Evolutionary conservation across 768 basidiomycete genomes (phyloP).

Genomic region (Termitomyces eurrhizus): DNA sequence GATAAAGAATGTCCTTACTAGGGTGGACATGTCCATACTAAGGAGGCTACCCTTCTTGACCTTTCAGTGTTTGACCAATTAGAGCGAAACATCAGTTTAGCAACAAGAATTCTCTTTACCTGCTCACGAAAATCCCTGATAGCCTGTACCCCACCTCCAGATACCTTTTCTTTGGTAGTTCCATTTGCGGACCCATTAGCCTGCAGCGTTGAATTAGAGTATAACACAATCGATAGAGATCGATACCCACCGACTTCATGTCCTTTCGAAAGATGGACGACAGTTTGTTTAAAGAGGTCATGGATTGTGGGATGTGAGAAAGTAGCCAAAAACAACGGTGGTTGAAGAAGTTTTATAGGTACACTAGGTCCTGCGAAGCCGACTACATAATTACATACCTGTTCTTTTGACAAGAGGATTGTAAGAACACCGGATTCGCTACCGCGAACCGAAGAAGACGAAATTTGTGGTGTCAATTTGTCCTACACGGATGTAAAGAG

Average conservation of each 20-base stretch:
- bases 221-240: background rate
- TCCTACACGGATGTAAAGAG: background rate
- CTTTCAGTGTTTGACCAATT: constrained; percentile 20
- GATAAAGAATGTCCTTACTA: constrained; percentile 30
- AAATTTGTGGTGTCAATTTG: constrained; percentile 4
- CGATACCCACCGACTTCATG: constrained; percentile 6
- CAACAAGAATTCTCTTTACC: constrained; percentile 22
- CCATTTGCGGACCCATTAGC: constrained; percentile 15
- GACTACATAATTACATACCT: background rate
- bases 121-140: constrained; percentile 41
- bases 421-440: background rate
- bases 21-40: constrained; percentile 31
- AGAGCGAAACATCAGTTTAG: background rate
- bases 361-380: background rate
- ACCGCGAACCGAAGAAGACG: constrained; percentile 9
- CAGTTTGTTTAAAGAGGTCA: constrained; percentile 18
- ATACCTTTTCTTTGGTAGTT: constrained; percentile 1
- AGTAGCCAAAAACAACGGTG: background rate
- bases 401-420: background rate
- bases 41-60: constrained; percentile 40
- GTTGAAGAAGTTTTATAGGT: constrained; percentile 4
- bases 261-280: constrained; percentile 20
- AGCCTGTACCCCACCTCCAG: constrained; percentile 23
- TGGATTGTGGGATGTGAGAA: constrained; percentile 1
- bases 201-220: constrained; percentile 1